Base-by-base conservation (phyloP, 2,329 filamentous ascomycete species). In the Trichoderma citrinoviride region DNA sequence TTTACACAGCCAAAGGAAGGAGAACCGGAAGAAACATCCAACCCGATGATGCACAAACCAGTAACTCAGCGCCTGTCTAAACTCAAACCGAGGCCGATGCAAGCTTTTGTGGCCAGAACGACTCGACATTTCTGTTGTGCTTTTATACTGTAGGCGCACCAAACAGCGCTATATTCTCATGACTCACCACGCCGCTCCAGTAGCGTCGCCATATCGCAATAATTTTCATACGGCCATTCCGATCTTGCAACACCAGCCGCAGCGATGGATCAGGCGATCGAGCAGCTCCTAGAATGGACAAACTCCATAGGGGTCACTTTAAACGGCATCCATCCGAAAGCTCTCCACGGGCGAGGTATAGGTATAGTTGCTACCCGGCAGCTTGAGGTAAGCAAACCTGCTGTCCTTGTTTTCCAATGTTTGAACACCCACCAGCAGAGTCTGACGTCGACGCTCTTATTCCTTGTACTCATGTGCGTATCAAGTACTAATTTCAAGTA, bases 301-400 rank as follows among this genome's bases (percentile, higher is more conserved):
- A 74, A 81, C 37, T 76, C 78, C 1, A 82, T 86, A 65, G 90
- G 90, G 15, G 83, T 96, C 29, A 77, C 82, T 41, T 84, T 92
- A 69, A 82, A 89, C 70, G 88, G 87, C 29, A 86, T 96, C 54
- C 80, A 80, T 2, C 88, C 92, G 5, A 83, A 86, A 46, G 80
- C 80, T 44, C 87, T 96, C 17, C 85, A 88, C 6, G 90, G 88
- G 1, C 83, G 90, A 62, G 93, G 93, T 29, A 84, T 95, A 61
- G 93, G 93, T 53, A 87, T 97, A 64, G 82, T 93, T 57, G 89
- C 92, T 5, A 88, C 85, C 14, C 82, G 84, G 29, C 78, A 83
- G 15, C 82, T 95, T 67, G 79, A 89, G 78, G 90, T 91, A 78
- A 71, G 33, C 29, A 33, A 33, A 33, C 29, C 29, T 10, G 68